Evolutionary conservation across 2,329 filamentous ascomycete species (phyloP).

Genomic region (Bipolaris oryzae): DNA sequence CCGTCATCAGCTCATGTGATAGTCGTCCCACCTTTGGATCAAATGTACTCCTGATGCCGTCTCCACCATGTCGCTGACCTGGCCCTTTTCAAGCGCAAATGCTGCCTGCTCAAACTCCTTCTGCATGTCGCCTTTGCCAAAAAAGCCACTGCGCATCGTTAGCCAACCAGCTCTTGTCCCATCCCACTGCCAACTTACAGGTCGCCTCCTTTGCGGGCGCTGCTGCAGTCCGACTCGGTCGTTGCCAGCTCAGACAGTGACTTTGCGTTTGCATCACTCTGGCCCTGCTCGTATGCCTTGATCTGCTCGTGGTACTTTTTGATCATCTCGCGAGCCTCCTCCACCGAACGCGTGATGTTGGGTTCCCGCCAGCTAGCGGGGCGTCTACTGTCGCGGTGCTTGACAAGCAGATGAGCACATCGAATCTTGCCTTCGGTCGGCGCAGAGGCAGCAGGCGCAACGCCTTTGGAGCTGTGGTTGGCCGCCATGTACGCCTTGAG

Average conservation of each 20-base stretch:
- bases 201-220: constrained; percentile 90
- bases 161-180: not conserved
- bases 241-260: constrained; percentile 80
- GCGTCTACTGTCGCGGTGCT: constrained; percentile 86
- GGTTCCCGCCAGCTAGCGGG: constrained; percentile 93
- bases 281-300: constrained; percentile 64
- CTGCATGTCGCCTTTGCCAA: constrained; percentile 95
- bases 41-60: constrained; percentile 94
- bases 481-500: constrained; percentile 93
- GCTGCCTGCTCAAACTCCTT: constrained; percentile 97
- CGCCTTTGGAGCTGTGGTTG: constrained; percentile 71
- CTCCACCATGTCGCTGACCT: constrained; percentile 86
- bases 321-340: constrained; percentile 82
- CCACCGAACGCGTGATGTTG: constrained; percentile 85
- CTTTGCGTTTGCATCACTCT: constrained; percentile 21
- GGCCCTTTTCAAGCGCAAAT: constrained; percentile 83
- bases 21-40: constrained; percentile 74
- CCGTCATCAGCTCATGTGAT: not conserved
- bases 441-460: constrained; percentile 47
- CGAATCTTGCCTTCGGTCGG: constrained; percentile 78
- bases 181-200: constrained; percentile 62
- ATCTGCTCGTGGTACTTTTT: constrained; percentile 77
- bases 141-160: constrained; percentile 70
- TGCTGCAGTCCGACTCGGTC: constrained; percentile 93
- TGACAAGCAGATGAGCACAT: constrained; percentile 89